These are phyloP conservation scores for Apiotrichum gracile DNA, from an alignment of 1,284 basidiomycete species.

Conservation along the genomic window DNA sequence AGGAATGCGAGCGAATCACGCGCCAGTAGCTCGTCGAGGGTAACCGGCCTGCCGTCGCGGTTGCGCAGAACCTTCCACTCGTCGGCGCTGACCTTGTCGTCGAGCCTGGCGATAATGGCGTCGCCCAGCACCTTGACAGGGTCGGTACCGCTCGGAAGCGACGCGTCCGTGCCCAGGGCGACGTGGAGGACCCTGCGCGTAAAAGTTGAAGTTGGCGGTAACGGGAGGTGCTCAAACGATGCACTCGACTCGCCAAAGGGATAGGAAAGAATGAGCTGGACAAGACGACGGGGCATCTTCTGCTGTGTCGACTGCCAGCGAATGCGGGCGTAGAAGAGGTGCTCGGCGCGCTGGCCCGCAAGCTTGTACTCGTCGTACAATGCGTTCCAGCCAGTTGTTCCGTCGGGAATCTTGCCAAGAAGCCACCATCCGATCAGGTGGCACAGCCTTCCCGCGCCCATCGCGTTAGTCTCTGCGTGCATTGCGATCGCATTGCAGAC, in stretches of 20 bases:
- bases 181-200: conserved; percentile 29
- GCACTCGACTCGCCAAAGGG: conserved; percentile 30
- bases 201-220: conserved; percentile 29
- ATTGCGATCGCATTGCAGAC: conserved; percentile 29
- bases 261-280: conserved; percentile 32
- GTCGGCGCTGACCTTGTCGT: conserved; percentile 1
- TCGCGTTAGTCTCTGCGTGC: conserved; percentile 28
- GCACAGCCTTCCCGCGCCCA: conserved; percentile 27
- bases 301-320: conserved; percentile 31
- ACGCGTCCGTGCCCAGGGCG: conserved; percentile 14
- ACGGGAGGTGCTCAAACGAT: conserved; percentile 24
- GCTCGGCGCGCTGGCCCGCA: conserved; percentile 31
- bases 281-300: conserved; percentile 29
- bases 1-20: conserved; percentile 21
- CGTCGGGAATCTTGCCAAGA: conserved; percentile 12
- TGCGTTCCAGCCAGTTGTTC: conserved; percentile 18
- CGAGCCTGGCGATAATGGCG: conserved; percentile 13
- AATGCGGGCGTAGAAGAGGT: conserved; percentile 39
- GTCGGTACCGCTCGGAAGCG: conserved; percentile 14
- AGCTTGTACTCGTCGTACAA: conserved; percentile 33
- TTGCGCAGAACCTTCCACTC: conserved; percentile 7
- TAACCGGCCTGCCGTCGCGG: not conserved
- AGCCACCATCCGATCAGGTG: conserved; percentile 39
- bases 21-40: conserved; percentile 15
- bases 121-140: conserved; percentile 12